A percentile compares a stretch with the other conserved stretches of the same genome.
These are phyloP conservation scores for Clarireedia paspali DNA, from an alignment of 2,329 filamentous ascomycete species.

Conservation along the genomic window DNA sequence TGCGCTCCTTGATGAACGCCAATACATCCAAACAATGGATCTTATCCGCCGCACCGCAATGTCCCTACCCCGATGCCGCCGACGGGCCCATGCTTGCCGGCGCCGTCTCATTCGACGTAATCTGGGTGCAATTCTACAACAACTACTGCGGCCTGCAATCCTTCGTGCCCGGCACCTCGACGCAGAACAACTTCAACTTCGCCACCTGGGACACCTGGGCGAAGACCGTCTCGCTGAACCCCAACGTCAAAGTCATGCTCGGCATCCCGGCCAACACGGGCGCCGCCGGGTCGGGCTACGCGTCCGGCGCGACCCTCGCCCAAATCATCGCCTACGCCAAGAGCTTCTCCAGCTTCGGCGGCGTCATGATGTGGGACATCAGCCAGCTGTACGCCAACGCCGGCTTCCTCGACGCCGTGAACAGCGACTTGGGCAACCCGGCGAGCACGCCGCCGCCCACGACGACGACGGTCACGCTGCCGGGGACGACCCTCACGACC, in stretches of 20 bases:
- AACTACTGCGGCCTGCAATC: slow-evolving; percentile 50
- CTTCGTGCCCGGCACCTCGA: slow-evolving; percentile 37
- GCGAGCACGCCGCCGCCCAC: slow-evolving; percentile 11
- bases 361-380: slow-evolving; percentile 64
- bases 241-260: slow-evolving; percentile 51
- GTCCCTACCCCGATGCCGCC: slow-evolving; percentile 54
- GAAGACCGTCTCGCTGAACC: slow-evolving; percentile 46
- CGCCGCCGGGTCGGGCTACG: slow-evolving; percentile 49
- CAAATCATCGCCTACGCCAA: slow-evolving; percentile 46
- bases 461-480: slow-evolving; percentile 14
- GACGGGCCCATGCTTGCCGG: slow-evolving; percentile 49
- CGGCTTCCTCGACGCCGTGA: slow-evolving; percentile 39
- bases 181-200: slow-evolving; percentile 53
- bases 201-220: slow-evolving; percentile 60
- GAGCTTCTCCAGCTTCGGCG: slow-evolving; percentile 53
- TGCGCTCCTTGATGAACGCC: slow-evolving; percentile 48
- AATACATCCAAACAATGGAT: slow-evolving; percentile 45
- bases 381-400: slow-evolving; percentile 50
- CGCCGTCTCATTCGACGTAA: slow-evolving; percentile 36
- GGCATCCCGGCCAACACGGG: slow-evolving; percentile 44
- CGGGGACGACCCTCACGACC: slow-evolving; percentile 15
- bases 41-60: slow-evolving; percentile 62
- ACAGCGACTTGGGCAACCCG: slow-evolving; percentile 8
- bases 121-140: slow-evolving; percentile 39
- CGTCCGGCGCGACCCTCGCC: slow-evolving; percentile 37